These are phyloP conservation scores for Castanea mollissima DNA, from an alignment of 306 rosid species.

Conservation along the genomic window DNA sequence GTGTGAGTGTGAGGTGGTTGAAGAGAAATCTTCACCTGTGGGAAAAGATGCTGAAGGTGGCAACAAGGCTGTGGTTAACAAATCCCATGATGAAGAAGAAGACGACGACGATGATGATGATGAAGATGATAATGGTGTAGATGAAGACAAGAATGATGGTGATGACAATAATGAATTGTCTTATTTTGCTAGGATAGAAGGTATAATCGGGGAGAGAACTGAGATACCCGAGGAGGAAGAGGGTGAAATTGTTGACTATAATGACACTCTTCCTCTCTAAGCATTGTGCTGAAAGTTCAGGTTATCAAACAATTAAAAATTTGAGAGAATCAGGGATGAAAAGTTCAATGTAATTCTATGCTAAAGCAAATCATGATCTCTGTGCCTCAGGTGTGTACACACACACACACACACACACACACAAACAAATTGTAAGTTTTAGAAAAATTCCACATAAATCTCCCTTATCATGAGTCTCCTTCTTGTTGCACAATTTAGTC, in stretches of 20 bases:
- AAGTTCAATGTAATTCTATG: not conserved
- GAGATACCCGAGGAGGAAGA: constrained; percentile 58
- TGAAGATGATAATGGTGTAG: not conserved
- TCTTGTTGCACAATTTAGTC: not conserved
- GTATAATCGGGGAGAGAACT: constrained; percentile 24
- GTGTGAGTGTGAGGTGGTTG: constrained; percentile 19
- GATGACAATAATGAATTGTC: not conserved
- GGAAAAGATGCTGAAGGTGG: constrained; percentile 22
- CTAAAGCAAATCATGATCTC: not conserved
- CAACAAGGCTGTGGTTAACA: constrained; percentile 12
- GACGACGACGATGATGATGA: not conserved
- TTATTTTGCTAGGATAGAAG: constrained; percentile 4
- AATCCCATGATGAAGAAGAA: constrained; percentile 5
- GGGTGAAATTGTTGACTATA: constrained; percentile 64
- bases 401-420: not conserved
- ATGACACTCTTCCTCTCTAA: not conserved
- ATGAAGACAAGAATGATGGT: not conserved
- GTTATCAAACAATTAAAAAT: not conserved
- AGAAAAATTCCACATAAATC: not conserved
- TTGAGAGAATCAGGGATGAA: not conserved
- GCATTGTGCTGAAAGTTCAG: not conserved
- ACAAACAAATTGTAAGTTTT: not conserved
- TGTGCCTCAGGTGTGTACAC: not conserved
- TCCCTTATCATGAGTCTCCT: not conserved
- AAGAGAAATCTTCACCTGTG: constrained; percentile 9